These are phyloP conservation scores for Ceratobasidium sp. DNA, from an alignment of 1,284 basidiomycete genomes.

Conservation along the genomic window DNA sequence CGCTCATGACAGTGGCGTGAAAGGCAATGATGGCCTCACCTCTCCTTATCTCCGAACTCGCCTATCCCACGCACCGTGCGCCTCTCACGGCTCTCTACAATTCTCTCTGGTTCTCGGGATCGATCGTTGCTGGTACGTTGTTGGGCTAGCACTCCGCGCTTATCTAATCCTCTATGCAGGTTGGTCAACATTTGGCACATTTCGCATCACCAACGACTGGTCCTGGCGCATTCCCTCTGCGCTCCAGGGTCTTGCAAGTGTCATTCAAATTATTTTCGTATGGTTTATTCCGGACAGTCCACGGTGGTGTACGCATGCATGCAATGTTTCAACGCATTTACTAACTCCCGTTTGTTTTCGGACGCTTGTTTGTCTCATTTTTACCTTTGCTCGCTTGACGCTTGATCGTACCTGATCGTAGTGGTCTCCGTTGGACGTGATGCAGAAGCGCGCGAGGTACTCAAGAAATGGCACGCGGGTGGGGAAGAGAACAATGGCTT, in stretches of 20 bases:
- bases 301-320: constrained; percentile 59
- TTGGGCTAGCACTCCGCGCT: too few species aligned
- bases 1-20: neutral
- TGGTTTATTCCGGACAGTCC: constrained; percentile 50
- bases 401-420: constrained; percentile 51
- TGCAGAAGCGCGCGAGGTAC: constrained; percentile 38
- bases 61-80: constrained; percentile 51
- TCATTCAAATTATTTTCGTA: constrained; percentile 47
- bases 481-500: constrained; percentile 48
- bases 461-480: constrained; percentile 42
- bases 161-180: constrained; percentile 27
- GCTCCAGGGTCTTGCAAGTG: constrained; percentile 48
- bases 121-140: constrained; percentile 45
- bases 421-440: constrained; percentile 40
- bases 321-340: too few species aligned
- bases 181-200: constrained; percentile 48
- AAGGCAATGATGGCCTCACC: constrained; percentile 28
- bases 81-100: constrained; percentile 49
- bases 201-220: constrained; percentile 47
- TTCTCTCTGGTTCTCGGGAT: constrained; percentile 48
- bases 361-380: constrained; percentile 58
- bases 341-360: neutral
- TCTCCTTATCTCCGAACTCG: constrained; percentile 47
- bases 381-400: constrained; percentile 17
- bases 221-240: constrained; percentile 51